Percentiles rank a stretch among this genome's conserved stretches.
Conservation (phyloP, 2,329 filamentous ascomycete species). For the Phaeosphaeria sp. region DNA sequence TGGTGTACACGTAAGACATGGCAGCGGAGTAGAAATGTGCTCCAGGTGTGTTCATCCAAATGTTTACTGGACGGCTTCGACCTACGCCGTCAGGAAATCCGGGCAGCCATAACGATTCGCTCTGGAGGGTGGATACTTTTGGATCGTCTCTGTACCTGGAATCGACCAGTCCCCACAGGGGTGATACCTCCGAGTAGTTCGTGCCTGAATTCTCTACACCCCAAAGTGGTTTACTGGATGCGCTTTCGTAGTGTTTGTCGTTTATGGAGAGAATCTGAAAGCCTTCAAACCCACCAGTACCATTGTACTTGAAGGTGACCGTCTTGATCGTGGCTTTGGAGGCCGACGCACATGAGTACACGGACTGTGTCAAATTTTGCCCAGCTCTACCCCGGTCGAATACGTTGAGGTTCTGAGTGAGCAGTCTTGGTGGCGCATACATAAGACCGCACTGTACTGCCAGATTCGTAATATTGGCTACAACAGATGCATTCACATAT, state of each 20-base stretch:
- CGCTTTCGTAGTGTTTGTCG: slow-evolving; percentile 47
- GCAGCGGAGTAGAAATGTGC: slow-evolving; percentile 39
- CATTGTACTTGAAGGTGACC: slow-evolving; percentile 52
- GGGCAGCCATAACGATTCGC: slow-evolving; percentile 41
- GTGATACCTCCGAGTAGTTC: slow-evolving; percentile 26
- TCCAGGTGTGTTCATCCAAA: slow-evolving; percentile 40
- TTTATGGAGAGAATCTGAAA: slow-evolving; percentile 45
- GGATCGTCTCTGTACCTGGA: slow-evolving; percentile 32
- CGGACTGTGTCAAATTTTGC: slow-evolving; percentile 36
- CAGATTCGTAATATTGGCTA: slow-evolving; percentile 54
- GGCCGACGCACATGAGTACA: slow-evolving; percentile 54
- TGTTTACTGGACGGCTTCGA: neutral
- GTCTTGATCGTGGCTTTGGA: slow-evolving; percentile 55
- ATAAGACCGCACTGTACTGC: slow-evolving; percentile 51
- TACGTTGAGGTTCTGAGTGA: neutral
- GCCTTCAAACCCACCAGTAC: slow-evolving; percentile 44
- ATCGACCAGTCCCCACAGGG: slow-evolving; percentile 53
- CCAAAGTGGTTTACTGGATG: slow-evolving; percentile 45
- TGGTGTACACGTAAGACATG: slow-evolving; percentile 14
- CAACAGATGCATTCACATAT: slow-evolving; percentile 30
- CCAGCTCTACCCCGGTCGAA: neutral
- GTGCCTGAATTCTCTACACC: slow-evolving; percentile 46
- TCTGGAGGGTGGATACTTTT: slow-evolving; percentile 45
- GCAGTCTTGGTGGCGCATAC: slow-evolving; percentile 47
- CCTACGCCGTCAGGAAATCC: slow-evolving; percentile 11